Conservation (phyloP, 805 yeast genomes). For the Candida sanyiensis region DNA sequence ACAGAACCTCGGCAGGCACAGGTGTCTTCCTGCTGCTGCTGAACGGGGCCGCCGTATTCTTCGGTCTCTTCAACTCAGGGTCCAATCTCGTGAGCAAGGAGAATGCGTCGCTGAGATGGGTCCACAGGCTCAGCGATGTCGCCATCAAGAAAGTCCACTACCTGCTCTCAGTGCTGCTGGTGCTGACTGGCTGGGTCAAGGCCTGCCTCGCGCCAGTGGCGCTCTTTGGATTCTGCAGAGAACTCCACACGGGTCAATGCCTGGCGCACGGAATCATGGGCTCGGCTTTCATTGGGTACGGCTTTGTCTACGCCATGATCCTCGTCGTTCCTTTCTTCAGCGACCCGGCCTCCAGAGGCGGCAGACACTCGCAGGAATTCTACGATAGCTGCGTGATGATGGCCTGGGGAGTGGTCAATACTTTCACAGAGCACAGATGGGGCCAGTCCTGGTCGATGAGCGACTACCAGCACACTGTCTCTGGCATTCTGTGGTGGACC, state of each 20-base stretch:
- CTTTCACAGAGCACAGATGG: constrained; percentile 97
- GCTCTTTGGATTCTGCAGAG: constrained; percentile 82
- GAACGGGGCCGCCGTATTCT: constrained; percentile 41
- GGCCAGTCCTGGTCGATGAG: constrained; percentile 91
- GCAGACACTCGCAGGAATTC: constrained; percentile 69
- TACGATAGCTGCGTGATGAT: constrained; percentile 79
- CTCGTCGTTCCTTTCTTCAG: constrained; percentile 73
- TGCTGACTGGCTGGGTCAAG: constrained; percentile 70
- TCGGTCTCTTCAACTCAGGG: constrained; percentile 53
- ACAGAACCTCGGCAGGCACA: constrained; percentile 60
- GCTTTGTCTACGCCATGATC: constrained; percentile 61
- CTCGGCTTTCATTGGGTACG: constrained; percentile 74
- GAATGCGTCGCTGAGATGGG: constrained; percentile 24
- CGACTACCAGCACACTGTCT: constrained; percentile 90
- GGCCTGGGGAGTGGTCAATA: constrained; percentile 87
- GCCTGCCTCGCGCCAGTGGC: constrained; percentile 78
- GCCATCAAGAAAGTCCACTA: constrained; percentile 35
- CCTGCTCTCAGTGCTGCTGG: constrained; percentile 39
- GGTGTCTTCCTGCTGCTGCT: constrained; percentile 54
- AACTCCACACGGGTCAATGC: constrained; percentile 84
- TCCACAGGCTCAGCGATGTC: constrained; percentile 34
- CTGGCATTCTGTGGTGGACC: constrained; percentile 97
- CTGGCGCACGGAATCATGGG: constrained; percentile 98
- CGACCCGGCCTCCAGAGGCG: constrained; percentile 37
- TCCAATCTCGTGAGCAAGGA: constrained; percentile 30